Base-by-base conservation (phyloP, 495 filamentous ascomycete species). In the Talaromyces borbonicus region DNA sequence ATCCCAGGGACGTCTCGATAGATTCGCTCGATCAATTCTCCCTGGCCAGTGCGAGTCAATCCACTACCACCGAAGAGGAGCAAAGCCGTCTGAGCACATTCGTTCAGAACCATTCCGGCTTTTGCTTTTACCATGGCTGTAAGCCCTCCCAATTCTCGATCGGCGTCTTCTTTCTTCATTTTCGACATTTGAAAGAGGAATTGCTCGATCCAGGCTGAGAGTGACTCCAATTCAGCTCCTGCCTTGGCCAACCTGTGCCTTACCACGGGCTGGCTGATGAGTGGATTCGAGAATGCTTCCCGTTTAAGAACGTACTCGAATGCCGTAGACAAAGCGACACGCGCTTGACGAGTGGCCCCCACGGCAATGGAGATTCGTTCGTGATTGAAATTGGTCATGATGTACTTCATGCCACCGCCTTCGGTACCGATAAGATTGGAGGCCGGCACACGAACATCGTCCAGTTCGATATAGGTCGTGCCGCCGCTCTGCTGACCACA, bases 371-470 rank as follows among this genome's bases (percentile, higher is more conserved):
- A 67, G 1, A 89, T 63, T 0, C 84, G 75, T 63, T 89, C 84
- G 53, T 89, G 83, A 66, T 87, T 87, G 76, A 89, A 87, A 62
- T 89, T 87, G 32, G 78, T 82, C 83, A 89, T 87, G 50, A 87
- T 77, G 52, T 84, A 80, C 29, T 65, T 70, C 80, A 89, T 85
- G 11, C 84, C 84, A 46, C 69, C 65, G 35, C 81, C 81, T 54
- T 89, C 84, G 23, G 63, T 48, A n/a, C 83, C 83, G 45, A 89
- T 72, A 4, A 89, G 61, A 57, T 89, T 86, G 29, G 66, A 65
- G 1, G 77, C 72, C 3, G 83, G 83, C 3, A 89, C 83, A 46
- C 71, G 67, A 29, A 84, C 81, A 47, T 87, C 81, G 48, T 86
- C 82, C 5, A 89, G 73, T 52, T 83, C 79, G 52, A 89, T 87